phyloP scores from a whole-genome alignment of 768 basidiomycete species.

The Flagelloscypha sp. region DNA sequence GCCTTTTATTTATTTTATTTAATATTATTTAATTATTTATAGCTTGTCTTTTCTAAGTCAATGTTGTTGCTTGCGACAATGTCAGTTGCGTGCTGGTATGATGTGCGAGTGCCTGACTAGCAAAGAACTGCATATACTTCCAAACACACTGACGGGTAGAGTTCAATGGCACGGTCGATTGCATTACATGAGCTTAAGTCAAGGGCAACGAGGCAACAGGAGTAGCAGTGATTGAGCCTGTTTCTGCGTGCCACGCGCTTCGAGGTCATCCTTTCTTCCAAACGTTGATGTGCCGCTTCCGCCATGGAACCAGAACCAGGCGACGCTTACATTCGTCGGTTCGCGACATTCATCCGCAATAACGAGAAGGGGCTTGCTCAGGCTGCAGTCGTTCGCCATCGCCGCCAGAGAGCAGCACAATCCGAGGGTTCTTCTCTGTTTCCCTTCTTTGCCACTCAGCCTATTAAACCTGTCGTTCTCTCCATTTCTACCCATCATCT shows the following conservation, averaged over 20 bases:
- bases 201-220: no score
- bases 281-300: slow-evolving; percentile 18
- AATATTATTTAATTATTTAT: no score
- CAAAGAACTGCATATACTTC: no score
- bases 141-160: no score
- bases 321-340: slow-evolving; percentile 66
- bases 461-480: slow-evolving; percentile 53
- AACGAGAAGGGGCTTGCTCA: slow-evolving; percentile 72
- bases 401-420: slow-evolving; percentile 29
- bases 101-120: no score
- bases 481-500: slow-evolving; percentile 73
- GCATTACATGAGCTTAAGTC: no score
- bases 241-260: neutral
- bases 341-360: slow-evolving; percentile 61
- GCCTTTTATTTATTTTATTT: no score
- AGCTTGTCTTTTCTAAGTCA: no score
- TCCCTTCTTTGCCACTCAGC: slow-evolving; percentile 22
- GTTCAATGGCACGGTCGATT: no score
- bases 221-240: no score
- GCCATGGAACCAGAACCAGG: slow-evolving; percentile 51
- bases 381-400: slow-evolving; percentile 43
- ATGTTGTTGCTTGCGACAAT: no score
- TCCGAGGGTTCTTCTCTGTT: slow-evolving; percentile 27
- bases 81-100: no score
- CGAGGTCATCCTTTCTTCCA: slow-evolving; percentile 14